A percentile compares a stretch with the other conserved stretches of the same genome.
phyloP scores from a whole-genome alignment of 495 filamentous ascomycete species.

The Eremomyces bilateralis region DNA sequence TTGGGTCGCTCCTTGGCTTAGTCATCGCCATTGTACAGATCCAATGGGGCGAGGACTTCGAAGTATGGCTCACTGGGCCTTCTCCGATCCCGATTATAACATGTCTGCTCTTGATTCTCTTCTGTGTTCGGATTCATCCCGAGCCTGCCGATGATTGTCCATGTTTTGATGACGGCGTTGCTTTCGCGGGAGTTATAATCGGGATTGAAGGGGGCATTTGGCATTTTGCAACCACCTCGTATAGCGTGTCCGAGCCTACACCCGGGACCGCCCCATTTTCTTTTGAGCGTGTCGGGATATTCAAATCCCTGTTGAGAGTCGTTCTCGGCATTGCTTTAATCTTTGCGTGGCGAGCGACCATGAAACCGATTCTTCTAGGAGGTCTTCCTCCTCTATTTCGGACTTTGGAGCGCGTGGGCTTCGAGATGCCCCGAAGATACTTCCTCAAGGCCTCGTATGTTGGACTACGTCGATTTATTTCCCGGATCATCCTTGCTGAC shows the following conservation, averaged over 20 bases:
- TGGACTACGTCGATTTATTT: background rate
- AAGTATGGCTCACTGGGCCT: constrained; percentile 37
- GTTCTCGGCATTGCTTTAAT: constrained; percentile 60
- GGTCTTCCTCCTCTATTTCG: constrained; percentile 72
- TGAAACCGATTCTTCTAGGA: constrained; percentile 62
- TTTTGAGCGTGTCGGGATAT: constrained; percentile 37
- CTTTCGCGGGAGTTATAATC: constrained; percentile 75
- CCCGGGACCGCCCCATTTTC: constrained; percentile 27
- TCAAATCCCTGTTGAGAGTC: constrained; percentile 38
- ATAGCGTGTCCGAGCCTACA: constrained; percentile 10
- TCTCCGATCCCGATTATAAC: constrained; percentile 22
- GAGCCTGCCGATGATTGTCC: constrained; percentile 94
- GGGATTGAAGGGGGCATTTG: constrained; percentile 61
- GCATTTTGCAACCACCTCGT: constrained; percentile 40
- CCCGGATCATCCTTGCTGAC: background rate
- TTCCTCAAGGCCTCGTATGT: constrained; percentile 68
- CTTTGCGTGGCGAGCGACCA: constrained; percentile 71
- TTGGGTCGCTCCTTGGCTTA: constrained; percentile 57
- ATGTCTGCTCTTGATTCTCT: constrained; percentile 24
- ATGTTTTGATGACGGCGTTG: constrained; percentile 90
- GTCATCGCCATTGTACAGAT: constrained; percentile 47
- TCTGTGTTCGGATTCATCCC: constrained; percentile 72
- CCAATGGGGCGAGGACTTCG: constrained; percentile 41
- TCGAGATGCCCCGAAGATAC: constrained; percentile 63
- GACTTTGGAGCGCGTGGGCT: constrained; percentile 54